Conservation (phyloP, 2,329 filamentous ascomycete species). For the Albophoma yamanashiensis region DNA sequence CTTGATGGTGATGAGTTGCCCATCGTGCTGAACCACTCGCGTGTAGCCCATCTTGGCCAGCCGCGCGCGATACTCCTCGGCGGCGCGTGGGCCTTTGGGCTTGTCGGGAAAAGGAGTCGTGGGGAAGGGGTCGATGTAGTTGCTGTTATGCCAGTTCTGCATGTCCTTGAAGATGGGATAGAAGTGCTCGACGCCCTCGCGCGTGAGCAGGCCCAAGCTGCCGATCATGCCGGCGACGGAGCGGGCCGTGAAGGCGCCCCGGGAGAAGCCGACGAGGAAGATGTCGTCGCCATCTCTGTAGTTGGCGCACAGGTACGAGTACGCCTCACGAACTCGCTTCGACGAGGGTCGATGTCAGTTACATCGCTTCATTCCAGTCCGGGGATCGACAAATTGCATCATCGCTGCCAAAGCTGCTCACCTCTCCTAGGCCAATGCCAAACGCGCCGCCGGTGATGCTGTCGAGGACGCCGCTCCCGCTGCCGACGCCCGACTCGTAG, state of each 20-base stretch:
- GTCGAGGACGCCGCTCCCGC: constrained; percentile 37
- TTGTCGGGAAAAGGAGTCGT: constrained; percentile 35
- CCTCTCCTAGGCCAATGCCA: constrained; percentile 42
- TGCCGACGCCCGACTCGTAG: constrained; percentile 52
- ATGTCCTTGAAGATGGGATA: constrained; percentile 46
- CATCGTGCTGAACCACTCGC: constrained; percentile 27
- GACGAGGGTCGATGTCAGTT: neutral
- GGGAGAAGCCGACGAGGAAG: constrained; percentile 44
- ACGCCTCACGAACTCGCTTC: constrained; percentile 48
- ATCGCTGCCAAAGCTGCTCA: constrained; percentile 17
- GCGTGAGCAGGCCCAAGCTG: constrained; percentile 38
- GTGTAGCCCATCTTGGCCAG: constrained; percentile 33
- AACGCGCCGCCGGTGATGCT: constrained; percentile 43
- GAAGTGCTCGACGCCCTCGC: constrained; percentile 42
- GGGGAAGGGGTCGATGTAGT: constrained; percentile 37
- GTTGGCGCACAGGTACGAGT: constrained; percentile 51
- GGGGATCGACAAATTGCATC: neutral
- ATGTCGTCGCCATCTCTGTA: constrained; percentile 49
- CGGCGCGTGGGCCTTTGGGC: constrained; percentile 32
- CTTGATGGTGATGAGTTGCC: constrained; percentile 32
- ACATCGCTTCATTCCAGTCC: neutral
- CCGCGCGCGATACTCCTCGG: constrained; percentile 28
- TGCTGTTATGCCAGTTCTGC: constrained; percentile 37
- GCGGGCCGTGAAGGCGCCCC: constrained; percentile 48
- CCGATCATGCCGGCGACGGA: constrained; percentile 43